These are phyloP conservation scores for Antitrichia curtipendula DNA, from an alignment of 225 moss, liverwort and hornwort species.

Conservation along the genomic window DNA sequence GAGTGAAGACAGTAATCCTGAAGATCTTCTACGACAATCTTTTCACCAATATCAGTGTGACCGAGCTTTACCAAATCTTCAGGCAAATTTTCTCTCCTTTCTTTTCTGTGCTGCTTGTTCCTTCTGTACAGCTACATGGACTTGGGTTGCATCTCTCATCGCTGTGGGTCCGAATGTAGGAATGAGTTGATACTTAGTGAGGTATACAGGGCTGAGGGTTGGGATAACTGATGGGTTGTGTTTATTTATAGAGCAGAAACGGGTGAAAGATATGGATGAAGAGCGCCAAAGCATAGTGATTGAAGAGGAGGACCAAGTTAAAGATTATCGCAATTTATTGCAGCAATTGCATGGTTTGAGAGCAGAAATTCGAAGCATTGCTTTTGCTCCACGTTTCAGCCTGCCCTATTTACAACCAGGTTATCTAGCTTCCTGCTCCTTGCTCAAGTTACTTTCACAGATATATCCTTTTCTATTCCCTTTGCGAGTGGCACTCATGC, in stretches of 20 bases:
- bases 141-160: neutral
- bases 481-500: neutral
- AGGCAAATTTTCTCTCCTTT: conserved; percentile 18
- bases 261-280: conserved; percentile 68
- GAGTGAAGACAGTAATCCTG: conserved; percentile 93
- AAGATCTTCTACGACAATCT: conserved; percentile 71
- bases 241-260: conserved; percentile 47
- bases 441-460: neutral
- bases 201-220: neutral
- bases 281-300: conserved; percentile 67
- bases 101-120: neutral
- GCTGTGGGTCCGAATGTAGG: neutral
- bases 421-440: neutral
- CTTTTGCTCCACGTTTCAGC: conserved; percentile 65
- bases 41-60: conserved; percentile 95
- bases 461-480: neutral
- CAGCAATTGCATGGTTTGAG: conserved; percentile 57
- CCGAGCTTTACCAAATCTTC: conserved; percentile 80
- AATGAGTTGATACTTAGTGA: neutral
- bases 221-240: neutral
- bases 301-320: conserved; percentile 72
- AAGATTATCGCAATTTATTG: conserved; percentile 60
- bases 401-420: conserved; percentile 90
- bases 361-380: conserved; percentile 54
- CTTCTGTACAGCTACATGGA: neutral